These are phyloP conservation scores for Dissophora globulifera DNA, from an alignment of 192 early-diverging fungal species.

Conservation along the genomic window DNA sequence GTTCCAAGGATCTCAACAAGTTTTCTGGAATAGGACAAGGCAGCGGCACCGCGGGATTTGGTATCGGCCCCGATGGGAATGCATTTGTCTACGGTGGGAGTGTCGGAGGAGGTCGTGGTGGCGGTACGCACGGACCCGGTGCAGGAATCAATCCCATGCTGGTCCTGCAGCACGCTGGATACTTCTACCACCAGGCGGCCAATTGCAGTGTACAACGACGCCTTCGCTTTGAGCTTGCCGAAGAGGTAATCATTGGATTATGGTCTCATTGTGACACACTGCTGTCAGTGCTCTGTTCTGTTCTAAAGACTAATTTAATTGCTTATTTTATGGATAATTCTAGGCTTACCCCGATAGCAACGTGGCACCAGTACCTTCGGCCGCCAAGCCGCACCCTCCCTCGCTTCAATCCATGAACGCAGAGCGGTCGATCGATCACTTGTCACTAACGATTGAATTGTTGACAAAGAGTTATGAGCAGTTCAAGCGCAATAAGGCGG, in stretches of 20 bases:
- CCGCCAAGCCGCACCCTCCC: conserved; percentile 50
- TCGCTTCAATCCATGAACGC: conserved; percentile 49
- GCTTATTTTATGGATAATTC: neutral
- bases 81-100: conserved; percentile 26
- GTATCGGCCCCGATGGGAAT: conserved; percentile 33
- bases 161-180: conserved; percentile 88
- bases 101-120: conserved; percentile 50
- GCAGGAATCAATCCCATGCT: conserved; percentile 65
- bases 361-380: conserved; percentile 19
- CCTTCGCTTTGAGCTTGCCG: conserved; percentile 63
- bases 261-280: too few species aligned
- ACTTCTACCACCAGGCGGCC: conserved; percentile 83
- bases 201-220: conserved; percentile 78
- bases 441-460: conserved; percentile 78
- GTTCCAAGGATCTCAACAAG: conserved; percentile 44
- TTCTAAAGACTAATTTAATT: neutral
- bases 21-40: conserved; percentile 48
- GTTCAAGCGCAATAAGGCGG: conserved; percentile 77
- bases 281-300: too few species aligned
- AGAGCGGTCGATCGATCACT: conserved; percentile 72
- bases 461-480: conserved; percentile 93
- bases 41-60: conserved; percentile 45
- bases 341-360: conserved; percentile 33
- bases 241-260: conserved; percentile 28
- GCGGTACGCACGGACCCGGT: conserved; percentile 39